A percentile compares a stretch with the other conserved stretches of the same genome.
Evolutionary conservation across 2,329 filamentous ascomycete species (phyloP).

Genomic region (Colletotrichum godetiae): DNA sequence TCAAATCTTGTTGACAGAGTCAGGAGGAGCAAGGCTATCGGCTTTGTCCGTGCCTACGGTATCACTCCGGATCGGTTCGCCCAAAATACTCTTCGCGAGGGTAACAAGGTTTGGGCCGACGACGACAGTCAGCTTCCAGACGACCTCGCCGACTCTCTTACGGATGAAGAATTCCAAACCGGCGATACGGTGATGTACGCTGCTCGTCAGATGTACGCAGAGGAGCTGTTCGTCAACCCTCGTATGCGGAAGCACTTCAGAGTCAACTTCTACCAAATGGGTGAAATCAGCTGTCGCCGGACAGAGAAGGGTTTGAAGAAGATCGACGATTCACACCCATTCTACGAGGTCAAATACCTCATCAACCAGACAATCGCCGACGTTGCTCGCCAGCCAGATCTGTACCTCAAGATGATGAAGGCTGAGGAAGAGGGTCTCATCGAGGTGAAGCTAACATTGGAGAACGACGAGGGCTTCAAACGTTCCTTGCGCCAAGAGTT

Average conservation of each 20-base stretch:
- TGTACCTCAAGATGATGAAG: constrained; percentile 97
- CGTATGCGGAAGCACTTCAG: constrained; percentile 90
- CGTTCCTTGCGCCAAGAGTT: constrained; percentile 84
- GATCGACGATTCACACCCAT: constrained; percentile 95
- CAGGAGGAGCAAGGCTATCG: constrained; percentile 81
- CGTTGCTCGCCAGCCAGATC: constrained; percentile 84
- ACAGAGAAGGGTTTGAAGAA: constrained; percentile 94
- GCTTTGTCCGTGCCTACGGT: constrained; percentile 88
- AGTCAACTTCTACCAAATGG: constrained; percentile 83
- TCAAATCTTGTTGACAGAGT: constrained; percentile 86
- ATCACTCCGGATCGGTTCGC: constrained; percentile 91
- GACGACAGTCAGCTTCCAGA: constrained; percentile 84
- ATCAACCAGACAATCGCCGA: constrained; percentile 87
- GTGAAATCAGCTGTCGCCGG: constrained; percentile 85
- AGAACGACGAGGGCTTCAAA: constrained; percentile 80
- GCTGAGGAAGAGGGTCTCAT: constrained; percentile 94
- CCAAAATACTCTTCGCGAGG: constrained; percentile 83
- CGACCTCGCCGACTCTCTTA: constrained; percentile 85
- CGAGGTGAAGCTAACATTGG: constrained; percentile 83
- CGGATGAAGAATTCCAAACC: constrained; percentile 79
- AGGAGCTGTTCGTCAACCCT: constrained; percentile 89
- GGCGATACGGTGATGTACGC: constrained; percentile 80
- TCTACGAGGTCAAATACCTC: constrained; percentile 98
- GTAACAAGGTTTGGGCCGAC: constrained; percentile 84
- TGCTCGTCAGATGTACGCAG: constrained; percentile 88